Evolutionary conservation across 805 yeast species (phyloP), one percentile per base, ranked within the genome.

Genomic region (Candida tibetensis): DNA sequence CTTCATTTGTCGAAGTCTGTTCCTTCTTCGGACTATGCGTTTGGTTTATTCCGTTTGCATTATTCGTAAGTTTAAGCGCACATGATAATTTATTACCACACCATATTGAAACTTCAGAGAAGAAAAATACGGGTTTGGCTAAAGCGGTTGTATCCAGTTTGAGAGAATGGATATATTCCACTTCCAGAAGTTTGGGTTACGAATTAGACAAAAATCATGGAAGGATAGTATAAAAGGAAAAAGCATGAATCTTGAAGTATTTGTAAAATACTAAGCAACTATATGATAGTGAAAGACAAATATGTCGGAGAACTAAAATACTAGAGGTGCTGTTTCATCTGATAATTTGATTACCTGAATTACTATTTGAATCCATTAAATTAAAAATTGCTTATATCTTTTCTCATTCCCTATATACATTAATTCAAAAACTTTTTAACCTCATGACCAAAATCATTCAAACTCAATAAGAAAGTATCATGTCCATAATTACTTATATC

Each of bases 31-130:
- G 96, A 1, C 64, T 93, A 29, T 82, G 93, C 51, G 81, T 93
- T 14, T 93, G 99, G 99, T 73, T 91, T 42, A 77, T 93, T 19
- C 99, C 99, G 23, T 88, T 93, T 59, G 82, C 96, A 3, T 70
- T 93, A 40, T 91, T 93, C 60, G 91, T 93, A 13, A 83, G 95
- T 21, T 69, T 93, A 42, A 85, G 95, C 56, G 97, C 97, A 1
- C 85, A 87, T 45, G 99, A 93, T 54, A 84, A 86, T 53, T 79
- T 85, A 14, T 71, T 93, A 30, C 99, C 99, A 6, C 71, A 64
- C 43, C 69, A 67, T 41, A 40, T 62, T 34, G 49, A 53, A 15
- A 49, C 45, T 16, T 48, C 47, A 23, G 46, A 65, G 45, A 55
- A 44, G 53, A 65, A 34, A 64, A 66, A 48, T 58, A 62, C 46